Conservation (phyloP, 371 early-diverging fungal species). For the Apophysomyces trapeziformis region DNA sequence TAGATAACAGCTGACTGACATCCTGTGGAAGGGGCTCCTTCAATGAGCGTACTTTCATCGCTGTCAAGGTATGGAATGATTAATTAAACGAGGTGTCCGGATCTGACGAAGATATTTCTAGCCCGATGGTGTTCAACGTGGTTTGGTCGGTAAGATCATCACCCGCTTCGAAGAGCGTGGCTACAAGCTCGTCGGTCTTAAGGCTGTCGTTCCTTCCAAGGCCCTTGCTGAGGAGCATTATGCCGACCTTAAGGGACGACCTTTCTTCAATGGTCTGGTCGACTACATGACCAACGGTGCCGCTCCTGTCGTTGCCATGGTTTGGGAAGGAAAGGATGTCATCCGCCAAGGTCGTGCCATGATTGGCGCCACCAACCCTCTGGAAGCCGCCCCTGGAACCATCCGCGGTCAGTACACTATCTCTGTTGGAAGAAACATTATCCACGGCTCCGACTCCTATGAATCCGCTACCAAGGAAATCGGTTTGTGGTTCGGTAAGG, state of each 20-base stretch:
- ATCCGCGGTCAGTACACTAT: slow-evolving; percentile 92
- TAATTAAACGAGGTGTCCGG: background rate
- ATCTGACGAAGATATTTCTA: slow-evolving; percentile 2
- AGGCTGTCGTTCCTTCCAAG: slow-evolving; percentile 62
- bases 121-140: slow-evolving; percentile 81
- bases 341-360: slow-evolving; percentile 88
- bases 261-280: slow-evolving; percentile 89
- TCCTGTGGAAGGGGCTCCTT: slow-evolving; percentile 48
- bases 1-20: background rate
- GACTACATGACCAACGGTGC: slow-evolving; percentile 68
- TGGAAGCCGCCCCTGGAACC: slow-evolving; percentile 88
- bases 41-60: slow-evolving; percentile 84
- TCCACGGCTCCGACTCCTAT: slow-evolving; percentile 94
- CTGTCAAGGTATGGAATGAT: slow-evolving; percentile 57
- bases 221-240: slow-evolving; percentile 90
- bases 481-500: slow-evolving; percentile 86
- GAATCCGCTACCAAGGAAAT: slow-evolving; percentile 94
- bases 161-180: slow-evolving; percentile 81
- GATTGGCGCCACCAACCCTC: slow-evolving; percentile 86
- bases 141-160: slow-evolving; percentile 86
- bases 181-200: slow-evolving; percentile 66
- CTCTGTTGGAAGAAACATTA: slow-evolving; percentile 72
- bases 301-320: slow-evolving; percentile 79
- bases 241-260: slow-evolving; percentile 79
- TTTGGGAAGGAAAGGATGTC: slow-evolving; percentile 91